Base-by-base conservation (phyloP, 805 yeast genomes). In the Torulaspora maleeae region DNA sequence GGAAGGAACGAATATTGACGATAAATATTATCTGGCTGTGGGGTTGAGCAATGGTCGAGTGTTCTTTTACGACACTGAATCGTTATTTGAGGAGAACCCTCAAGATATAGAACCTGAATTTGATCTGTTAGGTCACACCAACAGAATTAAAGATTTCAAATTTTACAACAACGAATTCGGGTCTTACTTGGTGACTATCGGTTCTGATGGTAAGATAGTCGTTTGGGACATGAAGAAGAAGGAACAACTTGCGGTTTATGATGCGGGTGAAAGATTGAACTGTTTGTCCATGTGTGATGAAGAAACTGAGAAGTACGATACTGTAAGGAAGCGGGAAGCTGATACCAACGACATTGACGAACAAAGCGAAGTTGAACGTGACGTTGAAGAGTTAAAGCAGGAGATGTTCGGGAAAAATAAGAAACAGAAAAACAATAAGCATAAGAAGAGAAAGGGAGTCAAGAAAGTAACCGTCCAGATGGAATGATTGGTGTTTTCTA, bases 121-220 rank as follows among this genome's bases (percentile, higher is more conserved):
- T 63, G 66, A 68, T 24, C 70, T 91, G 28, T 76, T 74, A 42
- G 97, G 97, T 1, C 98, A 91, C 61, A 77, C 93, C 7, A 80
- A 77, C 52, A 79, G 99, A 63, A 83, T 91, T 35, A 91, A 91
- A 67, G 95, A 82, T 52, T 74, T 93, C 54, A 69, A 80, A 15
- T 71, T 80, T 38, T 76, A 74, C 56, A 67, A 71, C 29, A 71
- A 74, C 11, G 72, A 69, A 15, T 56, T 51, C 50, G 66, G 67
- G 29, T 56, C 51, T 3, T 84, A 75, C 59, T 65, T 93, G 58
- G 76, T 86, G 0, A 83, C 95, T 2, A 86, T 89, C 10, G 86
- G 96, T 0, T 86, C 97, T 0, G 98, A 91, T 65, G 98, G 98
- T 20, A 85, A 79, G 58, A 83, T 91, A 42, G 95, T 93, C 6